Percentiles rank a stretch among this genome's conserved stretches.
Evolutionary conservation across 768 basidiomycete species (phyloP).

Genomic region (Russula olivacea): DNA sequence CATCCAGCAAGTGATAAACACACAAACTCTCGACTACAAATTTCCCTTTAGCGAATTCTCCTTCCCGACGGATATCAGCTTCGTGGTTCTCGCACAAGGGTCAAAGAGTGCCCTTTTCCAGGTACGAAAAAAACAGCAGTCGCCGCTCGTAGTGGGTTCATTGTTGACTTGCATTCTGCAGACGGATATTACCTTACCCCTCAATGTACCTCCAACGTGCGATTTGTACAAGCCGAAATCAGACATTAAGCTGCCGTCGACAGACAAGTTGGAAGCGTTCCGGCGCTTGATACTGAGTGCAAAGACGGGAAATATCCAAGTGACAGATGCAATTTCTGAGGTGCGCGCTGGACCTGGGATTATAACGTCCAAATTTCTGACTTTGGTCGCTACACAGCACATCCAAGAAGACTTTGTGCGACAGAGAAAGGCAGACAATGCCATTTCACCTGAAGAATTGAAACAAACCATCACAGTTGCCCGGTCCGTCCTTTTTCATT

Average conservation of each 20-base stretch:
- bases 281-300: conserved; percentile 57
- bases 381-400: conserved; percentile 38
- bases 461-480: conserved; percentile 63
- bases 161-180: conserved; percentile 28
- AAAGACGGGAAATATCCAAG: conserved; percentile 47
- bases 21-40: conserved; percentile 63
- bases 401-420: conserved; percentile 72
- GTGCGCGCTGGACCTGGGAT: conserved; percentile 33
- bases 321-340: conserved; percentile 53
- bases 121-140: conserved; percentile 34
- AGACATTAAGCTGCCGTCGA: conserved; percentile 41
- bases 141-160: background rate
- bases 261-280: conserved; percentile 48
- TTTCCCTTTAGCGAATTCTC: conserved; percentile 72
- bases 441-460: conserved; percentile 53
- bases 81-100: conserved; percentile 57
- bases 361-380: background rate
- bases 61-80: conserved; percentile 70
- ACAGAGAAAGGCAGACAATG: conserved; percentile 36
- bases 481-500: conserved; percentile 42
- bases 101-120: conserved; percentile 67
- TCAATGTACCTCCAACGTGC: conserved; percentile 31
- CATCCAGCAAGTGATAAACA: conserved; percentile 55
- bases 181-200: conserved; percentile 54
- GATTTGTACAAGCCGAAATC: conserved; percentile 47